Base-by-base conservation (phyloP, 2,329 filamentous ascomycete species). In the Ophiostoma triangulosporum region DNA sequence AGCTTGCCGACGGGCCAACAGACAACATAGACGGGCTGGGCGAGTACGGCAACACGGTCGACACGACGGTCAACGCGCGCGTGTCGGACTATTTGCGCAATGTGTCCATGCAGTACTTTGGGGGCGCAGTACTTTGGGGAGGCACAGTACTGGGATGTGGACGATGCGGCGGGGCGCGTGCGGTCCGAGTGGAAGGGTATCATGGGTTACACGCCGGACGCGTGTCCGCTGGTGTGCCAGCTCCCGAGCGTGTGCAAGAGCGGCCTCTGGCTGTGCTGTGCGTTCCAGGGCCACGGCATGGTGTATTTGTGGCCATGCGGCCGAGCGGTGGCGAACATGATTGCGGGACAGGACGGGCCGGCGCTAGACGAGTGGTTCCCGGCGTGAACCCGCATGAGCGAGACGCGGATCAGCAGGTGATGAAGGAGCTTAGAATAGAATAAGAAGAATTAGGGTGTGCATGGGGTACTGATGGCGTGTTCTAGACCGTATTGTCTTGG, bases 211-310 rank as follows among this genome's bases (percentile, higher is more conserved):
- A 75, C 70, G 7, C 66, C 70, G 3, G 77, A 81, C 61, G 70
- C 71, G 0, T 65, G 74, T 43, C 77, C 77, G 0, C 68, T 77
- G 45, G 72, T 80, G 1, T 77, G 77, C 0, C 64, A 68, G 55
- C 64, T 78, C 54, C 69, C 70, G 3, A 68, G 63, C 0, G 63
- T 71, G 40, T 58, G 67, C 72, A 1, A 31, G 8, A 38, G 22
- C 24, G 56, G 72, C 1, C 61, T 84, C 22, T 82, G 75, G 70
- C 67, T 81, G 1, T 70, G 73, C 31, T 77, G 75, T 3, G 73
- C 77, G 6, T 84, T 84, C 58, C 81, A 82, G 58, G 82, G 82
- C 1, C 79, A 84, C 62, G 80, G 80, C 0, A 84, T 84, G 81
- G 80, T 80, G 1, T 64, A 79, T 31, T 78, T 78, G 53, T 76